Evolutionary conservation across 768 basidiomycete species (phyloP).

Genomic region (Mycena haematopus): DNA sequence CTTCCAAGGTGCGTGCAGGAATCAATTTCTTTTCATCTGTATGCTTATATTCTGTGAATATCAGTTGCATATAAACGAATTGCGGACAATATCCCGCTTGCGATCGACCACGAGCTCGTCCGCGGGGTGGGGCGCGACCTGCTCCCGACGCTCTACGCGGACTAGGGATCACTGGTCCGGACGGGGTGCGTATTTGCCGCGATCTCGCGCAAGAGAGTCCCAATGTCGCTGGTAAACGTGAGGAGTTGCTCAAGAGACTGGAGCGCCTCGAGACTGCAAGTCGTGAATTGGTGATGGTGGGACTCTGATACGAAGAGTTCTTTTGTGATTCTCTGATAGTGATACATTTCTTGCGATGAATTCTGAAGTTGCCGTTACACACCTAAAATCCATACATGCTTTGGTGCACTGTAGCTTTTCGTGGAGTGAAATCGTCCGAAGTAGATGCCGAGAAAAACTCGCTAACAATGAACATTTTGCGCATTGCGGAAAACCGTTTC

Average conservation of each 20-base stretch:
- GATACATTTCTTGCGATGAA: too few species aligned
- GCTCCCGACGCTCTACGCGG: constrained; percentile 51
- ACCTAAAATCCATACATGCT: too few species aligned
- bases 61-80: constrained; percentile 42
- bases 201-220: constrained; percentile 59
- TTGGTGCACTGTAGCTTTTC: too few species aligned
- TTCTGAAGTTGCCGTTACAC: too few species aligned
- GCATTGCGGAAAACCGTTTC: too few species aligned
- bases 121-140: constrained; percentile 56
- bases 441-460: too few species aligned
- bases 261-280: constrained; percentile 56
- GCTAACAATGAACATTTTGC: too few species aligned
- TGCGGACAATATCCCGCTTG: constrained; percentile 60
- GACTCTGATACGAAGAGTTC: too few species aligned
- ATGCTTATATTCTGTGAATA: background rate
- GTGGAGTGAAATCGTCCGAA: too few species aligned
- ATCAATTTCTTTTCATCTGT: background rate
- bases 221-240: constrained; percentile 48
- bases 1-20: constrained; percentile 55
- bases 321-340: too few species aligned
- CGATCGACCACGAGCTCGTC: constrained; percentile 62
- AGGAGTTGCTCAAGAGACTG: constrained; percentile 56
- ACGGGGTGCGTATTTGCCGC: constrained; percentile 54
- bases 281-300: constrained; percentile 42
- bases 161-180: constrained; percentile 56